Base-by-base conservation (phyloP, 306 rosid genomes). In the Begonia peltatifolia region DNA sequence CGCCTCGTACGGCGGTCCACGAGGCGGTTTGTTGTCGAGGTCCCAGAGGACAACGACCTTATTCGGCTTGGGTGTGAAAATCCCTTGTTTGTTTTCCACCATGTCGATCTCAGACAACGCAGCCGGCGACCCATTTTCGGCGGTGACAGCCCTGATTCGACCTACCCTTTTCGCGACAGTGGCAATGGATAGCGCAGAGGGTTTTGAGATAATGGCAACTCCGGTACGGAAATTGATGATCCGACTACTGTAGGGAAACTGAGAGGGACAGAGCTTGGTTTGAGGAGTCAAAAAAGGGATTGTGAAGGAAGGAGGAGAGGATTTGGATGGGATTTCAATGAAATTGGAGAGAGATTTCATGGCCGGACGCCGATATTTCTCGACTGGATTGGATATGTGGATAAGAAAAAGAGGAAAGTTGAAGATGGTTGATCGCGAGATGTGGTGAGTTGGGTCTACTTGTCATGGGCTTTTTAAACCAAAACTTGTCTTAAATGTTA, bases 21-120 rank as follows among this genome's bases (percentile, higher is more conserved):
- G 82, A 0, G 94, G 97, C 25, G 97, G 94, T 15, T 90, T 85
- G 79, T 90, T 90, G 64, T 85, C 97, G 16, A 85, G 84, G 83
- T 90, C 97, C 97, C 95, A 90, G 0, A 90, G 72, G 42, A 85
- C 71, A 2, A 85, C 84, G 0, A 83, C 95, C 15, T 83, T 90
- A 50, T 73, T 58, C 58, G 64, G 72, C 52, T 72, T 82, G 1
- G 84, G 85, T 0, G 73, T 43, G 66, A 77, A 85, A 12, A 79
- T 11, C 10, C 89, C 95, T 18, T 76, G 72, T 54, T 61, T 72
- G 82, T 65, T 85, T 65, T 60, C 74, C 6, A 89, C 84, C 94
- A 84, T 89, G 78, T 89, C 90, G 73, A 80, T 72, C 41, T 82
- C 84, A 41, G 74, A 65, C 20, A 61, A 12, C 18, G 81, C 20